Evolutionary conservation across 2,329 filamentous ascomycete genomes (phyloP), one percentile per base, ranked within the genome.

Genomic region (Arthrobotrys sinensis): DNA sequence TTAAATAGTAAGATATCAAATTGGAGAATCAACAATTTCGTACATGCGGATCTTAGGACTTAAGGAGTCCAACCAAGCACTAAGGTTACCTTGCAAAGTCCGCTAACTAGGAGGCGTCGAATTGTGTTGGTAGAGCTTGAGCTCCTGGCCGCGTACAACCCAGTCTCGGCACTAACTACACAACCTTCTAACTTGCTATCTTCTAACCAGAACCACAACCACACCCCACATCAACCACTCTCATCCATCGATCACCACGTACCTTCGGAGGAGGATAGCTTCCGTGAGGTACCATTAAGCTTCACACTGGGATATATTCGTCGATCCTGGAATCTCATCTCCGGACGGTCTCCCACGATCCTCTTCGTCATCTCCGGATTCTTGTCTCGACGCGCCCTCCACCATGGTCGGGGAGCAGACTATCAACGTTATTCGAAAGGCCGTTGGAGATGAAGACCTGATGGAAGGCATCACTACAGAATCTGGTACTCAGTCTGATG

Each of bases 341-440:
- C 34, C 12, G n/a, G n/a, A 14, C 6, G 24, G 4, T 28, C 16
- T 16, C 32, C n/a, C 34, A 28, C 48, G 16, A 52, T 36, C 50
- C 36, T 12, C 6, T 7, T 19, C 16, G 38, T 50, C 10, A 6
- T 48, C 45, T 57, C 14, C 14, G n/a, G 19, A n/a, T 24, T 43
- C 11, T 10, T n/a, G 38, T 48, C 11, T 24, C 24, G 40, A 55
- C 52, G 34, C 45, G 12, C 55, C 55, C 55, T 46, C 34, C 65
- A 66, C 28, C 36, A 78, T 78, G 75, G 75, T 78, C 10, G 75
- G 75, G 57, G 75, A 78, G 50, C 75, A 78, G 43, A 24, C 72
- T 6, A 78, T 78, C 66, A 78, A 72, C 62, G 75, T 78, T 43
- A 72, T 78, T 40, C 75, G 75, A 5, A 78, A 78, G 36, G 75